Conservation (phyloP, 176 grass and related monocot species). For the Pharus latifolius region DNA sequence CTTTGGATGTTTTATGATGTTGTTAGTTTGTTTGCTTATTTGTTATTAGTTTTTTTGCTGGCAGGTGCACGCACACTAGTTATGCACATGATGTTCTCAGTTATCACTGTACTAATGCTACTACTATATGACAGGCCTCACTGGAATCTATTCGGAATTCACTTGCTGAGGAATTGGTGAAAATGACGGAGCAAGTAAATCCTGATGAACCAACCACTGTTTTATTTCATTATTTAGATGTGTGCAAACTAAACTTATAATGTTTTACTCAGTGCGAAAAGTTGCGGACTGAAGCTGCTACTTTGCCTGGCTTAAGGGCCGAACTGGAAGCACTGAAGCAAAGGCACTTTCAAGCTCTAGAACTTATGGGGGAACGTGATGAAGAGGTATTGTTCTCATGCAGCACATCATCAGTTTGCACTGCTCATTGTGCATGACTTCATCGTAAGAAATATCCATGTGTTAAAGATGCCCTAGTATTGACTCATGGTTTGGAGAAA, state of each 20-base stretch:
- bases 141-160: constrained; percentile 97
- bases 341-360: constrained; percentile 83
- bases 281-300: constrained; percentile 54
- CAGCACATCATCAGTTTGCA: background rate
- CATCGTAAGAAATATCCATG: background rate
- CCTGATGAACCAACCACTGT: background rate
- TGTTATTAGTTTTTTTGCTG: background rate
- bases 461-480: background rate
- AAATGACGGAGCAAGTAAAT: constrained; percentile 94
- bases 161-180: constrained; percentile 92
- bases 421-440: background rate
- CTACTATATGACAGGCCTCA: constrained; percentile 55
- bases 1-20: background rate
- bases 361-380: constrained; percentile 99
- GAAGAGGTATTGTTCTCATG: constrained; percentile 65
- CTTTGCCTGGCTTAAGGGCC: constrained; percentile 79
- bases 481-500: background rate
- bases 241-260: constrained; percentile 9
- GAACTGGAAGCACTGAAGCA: constrained; percentile 90
- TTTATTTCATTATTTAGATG: background rate
- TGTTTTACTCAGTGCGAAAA: constrained; percentile 80
- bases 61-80: background rate
- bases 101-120: constrained; percentile 2
- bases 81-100: background rate
- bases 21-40: background rate